Evolutionary conservation across 2,329 filamentous ascomycete species (phyloP), one percentile per base, ranked within the genome.

Genomic region (Pyricularia grisea): DNA sequence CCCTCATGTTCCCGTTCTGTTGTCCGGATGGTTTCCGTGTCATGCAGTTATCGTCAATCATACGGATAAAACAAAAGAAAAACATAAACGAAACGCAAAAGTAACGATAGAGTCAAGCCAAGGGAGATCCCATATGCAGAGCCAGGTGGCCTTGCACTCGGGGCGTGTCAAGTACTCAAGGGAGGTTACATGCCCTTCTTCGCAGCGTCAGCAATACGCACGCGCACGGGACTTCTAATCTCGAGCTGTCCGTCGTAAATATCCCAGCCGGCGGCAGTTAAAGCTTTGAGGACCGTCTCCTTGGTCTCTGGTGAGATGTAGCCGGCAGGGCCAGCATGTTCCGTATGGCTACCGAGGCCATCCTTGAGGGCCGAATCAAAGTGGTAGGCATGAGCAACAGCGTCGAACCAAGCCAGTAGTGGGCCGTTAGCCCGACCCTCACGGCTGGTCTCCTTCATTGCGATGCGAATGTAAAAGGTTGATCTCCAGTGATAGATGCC

Each of bases 171-270:
- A 25, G 64, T 20, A 61, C 14, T 25, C 28, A 68, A 36, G 50
- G 63, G 68, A 67, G 61, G n/a, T 42, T 71, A 74, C 72, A 70
- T 72, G 74, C 75, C 72, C 71, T 75, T 75, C 70, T 73, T 75
- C 60, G 70, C 72, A 31, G 66, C 66, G 67, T 74, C 75, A n/a
- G 75, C 76, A 2, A 79, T 72, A 36, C 79, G 72, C 31, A 83
- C 78, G 7, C 80, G 77, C 27, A 82, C 73, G 1, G 79, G 87
- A 65, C 85, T 80, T 70, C 79, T 82, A 23, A 90, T 93, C 80
- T 93, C 90, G 73, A 94, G 79, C 6, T 87, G 89, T 58, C 83
- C 83, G 67, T 82, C 82, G 69, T 87, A 80, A 65, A 91, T 73
- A 77, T 93, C 86, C 91, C 91, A 94, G 0, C 90, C 90, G 71